Conservation (phyloP, 2,329 filamentous ascomycete species). For the Trichoderma asperellum region DNA sequence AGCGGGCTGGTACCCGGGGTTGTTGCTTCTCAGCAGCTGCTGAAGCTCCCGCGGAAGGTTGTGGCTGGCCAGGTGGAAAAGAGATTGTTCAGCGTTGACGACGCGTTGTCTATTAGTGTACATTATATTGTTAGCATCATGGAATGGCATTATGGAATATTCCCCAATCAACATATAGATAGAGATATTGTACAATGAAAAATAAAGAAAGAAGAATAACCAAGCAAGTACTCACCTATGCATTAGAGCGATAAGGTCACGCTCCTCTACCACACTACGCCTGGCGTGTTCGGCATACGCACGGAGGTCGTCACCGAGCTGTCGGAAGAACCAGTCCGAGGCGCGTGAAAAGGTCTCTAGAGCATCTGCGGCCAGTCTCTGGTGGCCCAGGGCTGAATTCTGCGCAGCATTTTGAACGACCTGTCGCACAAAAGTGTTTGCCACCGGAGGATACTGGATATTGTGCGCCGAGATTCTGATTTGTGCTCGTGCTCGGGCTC, state of each 20-base stretch:
- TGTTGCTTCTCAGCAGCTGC: conserved; percentile 70
- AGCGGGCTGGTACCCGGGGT: neutral
- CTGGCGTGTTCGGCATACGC: conserved; percentile 82
- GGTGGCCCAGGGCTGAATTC: conserved; percentile 65
- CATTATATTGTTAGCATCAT: conserved; percentile 3
- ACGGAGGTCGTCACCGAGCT: conserved; percentile 76
- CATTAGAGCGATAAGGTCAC: conserved; percentile 81
- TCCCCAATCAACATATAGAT: neutral
- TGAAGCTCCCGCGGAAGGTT: conserved; percentile 81
- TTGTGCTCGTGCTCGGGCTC: conserved; percentile 17
- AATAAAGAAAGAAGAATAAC: neutral
- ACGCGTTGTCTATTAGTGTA: conserved; percentile 71
- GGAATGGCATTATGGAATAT: neutral
- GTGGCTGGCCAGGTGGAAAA: conserved; percentile 83
- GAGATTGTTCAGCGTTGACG: conserved; percentile 69
- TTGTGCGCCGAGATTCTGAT: conserved; percentile 68
- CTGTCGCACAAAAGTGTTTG: conserved; percentile 72
- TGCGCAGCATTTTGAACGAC: conserved; percentile 72
- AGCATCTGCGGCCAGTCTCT: conserved; percentile 73
- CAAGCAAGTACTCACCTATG: conserved; percentile 64
- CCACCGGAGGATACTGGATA: conserved; percentile 75
- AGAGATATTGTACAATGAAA: conserved; percentile 37
- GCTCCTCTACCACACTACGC: conserved; percentile 83
- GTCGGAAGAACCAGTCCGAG: conserved; percentile 91
- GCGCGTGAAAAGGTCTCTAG: conserved; percentile 76